These are phyloP conservation scores for Candida nemodendra DNA, from an alignment of 805 yeast genomes.

Conservation along the genomic window DNA sequence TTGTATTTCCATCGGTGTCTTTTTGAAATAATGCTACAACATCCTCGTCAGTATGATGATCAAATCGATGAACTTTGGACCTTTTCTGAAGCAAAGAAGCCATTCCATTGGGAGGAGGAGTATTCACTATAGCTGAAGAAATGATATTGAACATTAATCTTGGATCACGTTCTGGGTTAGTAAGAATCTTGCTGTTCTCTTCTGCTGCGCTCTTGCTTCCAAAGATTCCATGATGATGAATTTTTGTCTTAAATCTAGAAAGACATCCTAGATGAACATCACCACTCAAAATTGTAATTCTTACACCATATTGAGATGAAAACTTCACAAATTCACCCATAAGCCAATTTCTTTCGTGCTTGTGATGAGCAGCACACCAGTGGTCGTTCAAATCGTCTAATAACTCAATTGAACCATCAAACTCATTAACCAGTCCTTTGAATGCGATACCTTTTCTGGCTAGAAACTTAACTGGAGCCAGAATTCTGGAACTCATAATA, in stretches of 20 bases:
- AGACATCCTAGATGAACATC: slow-evolving; percentile 90
- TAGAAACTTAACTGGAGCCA: slow-evolving; percentile 62
- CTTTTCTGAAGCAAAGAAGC: slow-evolving; percentile 70
- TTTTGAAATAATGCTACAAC: slow-evolving; percentile 66
- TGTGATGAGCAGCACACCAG: slow-evolving; percentile 92
- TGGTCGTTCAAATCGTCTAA: slow-evolving; percentile 94
- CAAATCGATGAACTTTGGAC: slow-evolving; percentile 66
- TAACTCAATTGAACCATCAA: slow-evolving; percentile 88
- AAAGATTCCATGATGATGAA: slow-evolving; percentile 43
- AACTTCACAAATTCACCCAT: slow-evolving; percentile 61
- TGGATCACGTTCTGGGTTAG: slow-evolving; percentile 65
- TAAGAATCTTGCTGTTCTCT: slow-evolving; percentile 39
- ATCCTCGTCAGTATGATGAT: slow-evolving; percentile 69
- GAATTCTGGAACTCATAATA: slow-evolving; percentile 57
- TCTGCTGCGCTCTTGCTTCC: slow-evolving; percentile 34
- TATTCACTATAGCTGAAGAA: slow-evolving; percentile 86
- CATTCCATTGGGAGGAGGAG: slow-evolving; percentile 91
- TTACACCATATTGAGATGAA: slow-evolving; percentile 59
- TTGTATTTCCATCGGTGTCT: slow-evolving; percentile 53
- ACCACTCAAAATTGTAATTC: slow-evolving; percentile 85
- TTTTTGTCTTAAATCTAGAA: slow-evolving; percentile 67
- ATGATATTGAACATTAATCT: slow-evolving; percentile 78
- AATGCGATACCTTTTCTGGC: slow-evolving; percentile 63
- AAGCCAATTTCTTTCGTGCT: slow-evolving; percentile 74
- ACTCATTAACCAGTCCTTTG: slow-evolving; percentile 80